Base-by-base conservation (phyloP, 305 asterid species). In the Fraxinus floribunda region DNA sequence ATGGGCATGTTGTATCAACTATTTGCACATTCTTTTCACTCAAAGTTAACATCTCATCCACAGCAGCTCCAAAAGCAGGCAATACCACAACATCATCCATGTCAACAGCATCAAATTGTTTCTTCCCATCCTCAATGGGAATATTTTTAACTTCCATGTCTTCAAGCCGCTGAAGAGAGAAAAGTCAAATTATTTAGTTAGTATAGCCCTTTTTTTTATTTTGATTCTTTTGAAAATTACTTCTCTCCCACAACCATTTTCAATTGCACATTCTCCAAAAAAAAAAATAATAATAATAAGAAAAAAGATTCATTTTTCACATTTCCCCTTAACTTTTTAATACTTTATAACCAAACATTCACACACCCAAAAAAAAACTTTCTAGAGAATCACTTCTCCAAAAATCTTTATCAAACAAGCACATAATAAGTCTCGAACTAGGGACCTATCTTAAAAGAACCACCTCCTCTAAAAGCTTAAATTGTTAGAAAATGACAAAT, bases 1-100 rank as follows among this genome's bases (percentile, higher is more conserved):
- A 97, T 18, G 98, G 99, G 92, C 98, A 97, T 82, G 99, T 97
- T 76, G 99, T 94, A 88, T 96, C 99, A 78, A 96, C 95, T 85
- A 96, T 93, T 87, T 96, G 98, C 74, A 94, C 98, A 70, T 92
- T 90, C 87, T 90, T 96, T 24, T 94, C 92, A 38, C 91, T 92
- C 91, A 96, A 86, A 84, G 92, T 80, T 81, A 83, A 29, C 99
- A 96, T 93, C 91, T 96, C 99, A 80, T 92, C 94, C 11, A 96
- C 98, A 60, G 91, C 92, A 81, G 99, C 98, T 83, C 99, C 98
- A 87, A 93, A 94, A 81, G 98, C 99, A 87, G 98, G 99, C 87
- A 96, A 88, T 49, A 96, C 92, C 75, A 96, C 98, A 24, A 93
- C 99, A 87, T 96, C 98, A 3, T 91, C 97, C 84, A 88, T 89